Evolutionary conservation across 805 yeast genomes (phyloP).

Genomic region (Starmerella powellii): DNA sequence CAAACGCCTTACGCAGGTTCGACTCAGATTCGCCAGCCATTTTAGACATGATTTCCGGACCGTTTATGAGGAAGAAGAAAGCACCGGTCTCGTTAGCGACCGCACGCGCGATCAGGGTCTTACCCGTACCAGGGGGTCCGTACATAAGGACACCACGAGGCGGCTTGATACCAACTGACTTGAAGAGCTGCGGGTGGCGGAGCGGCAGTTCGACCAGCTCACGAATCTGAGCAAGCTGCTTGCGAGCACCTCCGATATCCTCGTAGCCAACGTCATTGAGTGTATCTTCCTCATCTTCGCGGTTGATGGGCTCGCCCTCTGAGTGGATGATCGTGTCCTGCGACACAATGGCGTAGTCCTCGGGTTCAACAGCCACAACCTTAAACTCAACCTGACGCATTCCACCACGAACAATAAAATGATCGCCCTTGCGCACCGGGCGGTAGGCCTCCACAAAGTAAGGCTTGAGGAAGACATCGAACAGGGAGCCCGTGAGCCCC

Average conservation of each 20-base stretch:
- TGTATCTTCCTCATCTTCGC: slow-evolving; percentile 96
- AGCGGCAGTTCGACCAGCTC: slow-evolving; percentile 96
- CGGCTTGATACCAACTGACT: slow-evolving; percentile 96
- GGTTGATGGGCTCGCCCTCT: slow-evolving; percentile 96
- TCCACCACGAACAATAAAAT: slow-evolving; percentile 93
- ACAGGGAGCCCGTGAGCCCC: slow-evolving; percentile 91
- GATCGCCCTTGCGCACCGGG: slow-evolving; percentile 96
- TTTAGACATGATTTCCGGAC: slow-evolving; percentile 99
- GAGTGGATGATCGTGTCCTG: slow-evolving; percentile 97
- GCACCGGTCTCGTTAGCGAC: slow-evolving; percentile 99
- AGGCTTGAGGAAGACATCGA: slow-evolving; percentile 92
- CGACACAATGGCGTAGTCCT: slow-evolving; percentile 93
- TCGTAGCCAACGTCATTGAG: slow-evolving; percentile 96
- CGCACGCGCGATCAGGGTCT: slow-evolving; percentile 98
- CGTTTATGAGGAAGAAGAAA: slow-evolving; percentile 92
- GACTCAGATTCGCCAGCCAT: slow-evolving; percentile 99
- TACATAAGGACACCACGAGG: slow-evolving; percentile 89
- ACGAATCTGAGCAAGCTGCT: slow-evolving; percentile 98
- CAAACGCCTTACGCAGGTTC: slow-evolving; percentile 92
- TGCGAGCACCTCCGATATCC: slow-evolving; percentile 97
- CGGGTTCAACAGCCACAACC: slow-evolving; percentile 96
- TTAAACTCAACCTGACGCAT: slow-evolving; percentile 99
- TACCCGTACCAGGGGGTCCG: slow-evolving; percentile 99
- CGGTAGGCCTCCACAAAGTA: slow-evolving; percentile 98
- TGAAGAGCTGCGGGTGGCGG: slow-evolving; percentile 96